phyloP scores from a whole-genome alignment of 495 filamentous ascomycete genomes.

The Chaetomidium leptoderma region DNA sequence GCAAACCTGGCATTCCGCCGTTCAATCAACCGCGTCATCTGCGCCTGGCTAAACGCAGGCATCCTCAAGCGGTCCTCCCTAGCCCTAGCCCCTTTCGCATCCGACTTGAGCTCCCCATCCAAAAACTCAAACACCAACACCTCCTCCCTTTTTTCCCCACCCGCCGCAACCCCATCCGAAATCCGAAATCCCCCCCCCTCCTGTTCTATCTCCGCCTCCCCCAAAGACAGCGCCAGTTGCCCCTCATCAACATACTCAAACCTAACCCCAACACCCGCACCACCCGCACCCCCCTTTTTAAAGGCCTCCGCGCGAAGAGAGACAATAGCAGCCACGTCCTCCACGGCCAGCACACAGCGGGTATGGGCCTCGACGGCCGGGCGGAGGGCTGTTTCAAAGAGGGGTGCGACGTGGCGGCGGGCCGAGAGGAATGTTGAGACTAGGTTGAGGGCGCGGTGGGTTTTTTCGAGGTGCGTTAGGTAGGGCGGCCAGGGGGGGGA shows the following conservation, averaged over 20 bases:
- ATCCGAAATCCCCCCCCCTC: constrained; percentile 26
- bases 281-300: not conserved
- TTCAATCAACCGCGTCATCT: constrained; percentile 86
- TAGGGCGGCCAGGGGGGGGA: constrained; percentile 61
- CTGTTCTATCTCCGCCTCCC: constrained; percentile 44
- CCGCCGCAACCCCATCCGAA: constrained; percentile 28
- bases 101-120: constrained; percentile 83
- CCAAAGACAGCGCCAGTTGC: constrained; percentile 30
- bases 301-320: not conserved
- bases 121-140: constrained; percentile 88
- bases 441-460: constrained; percentile 79
- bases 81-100: constrained; percentile 65
- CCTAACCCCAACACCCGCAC: constrained; percentile 50
- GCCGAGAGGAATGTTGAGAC: constrained; percentile 94
- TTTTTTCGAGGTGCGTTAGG: constrained; percentile 69
- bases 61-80: constrained; percentile 83
- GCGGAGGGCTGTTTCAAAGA: constrained; percentile 83
- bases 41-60: constrained; percentile 89
- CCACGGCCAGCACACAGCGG: constrained; percentile 61
- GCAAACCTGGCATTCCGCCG: constrained; percentile 84
- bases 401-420: constrained; percentile 84
- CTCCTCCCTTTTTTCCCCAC: constrained; percentile 49
- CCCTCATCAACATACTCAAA: constrained; percentile 76
- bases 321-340: constrained; percentile 79
- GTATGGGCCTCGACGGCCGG: constrained; percentile 79